phyloP scores from a whole-genome alignment of 345 rosid species.

The Eucalyptus paniculata region DNA sequence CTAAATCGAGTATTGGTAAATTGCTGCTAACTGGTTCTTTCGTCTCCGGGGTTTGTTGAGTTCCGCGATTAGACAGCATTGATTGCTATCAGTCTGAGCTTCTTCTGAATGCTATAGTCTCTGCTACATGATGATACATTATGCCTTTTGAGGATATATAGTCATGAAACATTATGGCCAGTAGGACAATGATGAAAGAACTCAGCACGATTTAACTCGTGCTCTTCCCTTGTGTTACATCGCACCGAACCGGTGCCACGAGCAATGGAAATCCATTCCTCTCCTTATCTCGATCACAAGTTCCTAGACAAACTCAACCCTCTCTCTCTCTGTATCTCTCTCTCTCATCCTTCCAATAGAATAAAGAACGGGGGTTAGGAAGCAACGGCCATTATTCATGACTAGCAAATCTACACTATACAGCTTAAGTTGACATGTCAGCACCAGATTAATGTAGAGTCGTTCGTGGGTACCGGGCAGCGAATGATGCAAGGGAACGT shows the following conservation, averaged over 20 bases:
- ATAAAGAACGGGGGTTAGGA: not conserved
- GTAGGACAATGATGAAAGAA: not conserved
- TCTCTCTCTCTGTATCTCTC: not conserved
- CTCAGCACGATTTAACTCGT: not conserved
- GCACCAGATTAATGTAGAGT: not conserved
- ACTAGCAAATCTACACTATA: not conserved
- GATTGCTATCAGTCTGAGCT: not conserved
- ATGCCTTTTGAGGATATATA: not conserved
- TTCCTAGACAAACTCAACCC: not conserved
- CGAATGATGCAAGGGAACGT: not conserved
- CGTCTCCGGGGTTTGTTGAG: not conserved
- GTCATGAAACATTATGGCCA: not conserved
- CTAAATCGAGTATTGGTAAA: not conserved
- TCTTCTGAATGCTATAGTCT: not conserved
- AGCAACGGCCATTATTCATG: not conserved
- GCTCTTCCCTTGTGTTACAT: not conserved
- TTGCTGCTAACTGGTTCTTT: not conserved
- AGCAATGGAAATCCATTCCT: not conserved
- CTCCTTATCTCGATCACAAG: not conserved
- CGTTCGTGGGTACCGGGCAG: not conserved
- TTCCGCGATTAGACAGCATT: not conserved
- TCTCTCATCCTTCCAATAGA: not conserved
- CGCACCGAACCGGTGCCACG: not conserved
- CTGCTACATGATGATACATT: not conserved
- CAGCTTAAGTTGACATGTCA: not conserved